Evolutionary conservation across 352 stramenopile genomes (phyloP).

Genomic region (Globisporangium middletonii): DNA sequence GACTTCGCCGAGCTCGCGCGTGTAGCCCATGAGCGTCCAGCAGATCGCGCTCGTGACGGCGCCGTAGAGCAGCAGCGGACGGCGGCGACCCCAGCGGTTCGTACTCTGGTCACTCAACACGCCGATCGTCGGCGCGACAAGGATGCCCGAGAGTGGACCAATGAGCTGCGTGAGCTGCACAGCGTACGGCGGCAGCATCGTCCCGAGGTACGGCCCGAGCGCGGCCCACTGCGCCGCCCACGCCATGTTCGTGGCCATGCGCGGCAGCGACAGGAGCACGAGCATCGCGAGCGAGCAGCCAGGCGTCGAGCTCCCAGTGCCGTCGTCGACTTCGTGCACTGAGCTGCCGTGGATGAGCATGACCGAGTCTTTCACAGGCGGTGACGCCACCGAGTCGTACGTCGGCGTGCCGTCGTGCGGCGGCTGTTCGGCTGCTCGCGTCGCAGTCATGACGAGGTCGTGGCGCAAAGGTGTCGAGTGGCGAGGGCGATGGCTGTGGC

Average conservation of each 20-base stretch:
- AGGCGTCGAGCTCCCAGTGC: too few species aligned
- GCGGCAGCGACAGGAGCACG: constrained; percentile 54
- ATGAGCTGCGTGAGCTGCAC: constrained; percentile 76
- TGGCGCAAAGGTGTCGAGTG: too few species aligned
- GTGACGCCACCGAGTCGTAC: constrained; percentile 30
- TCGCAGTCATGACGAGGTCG: too few species aligned
- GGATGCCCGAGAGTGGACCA: constrained; percentile 57
- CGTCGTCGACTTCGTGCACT: constrained; percentile 10
- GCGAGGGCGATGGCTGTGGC: neutral
- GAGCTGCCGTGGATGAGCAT: constrained; percentile 15
- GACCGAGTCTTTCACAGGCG: constrained; percentile 15
- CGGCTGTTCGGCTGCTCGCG: constrained; percentile 13
- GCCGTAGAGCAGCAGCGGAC: constrained; percentile 55
- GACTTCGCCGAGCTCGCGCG: constrained; percentile 46
- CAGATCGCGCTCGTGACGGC: constrained; percentile 54
- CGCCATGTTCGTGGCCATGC: constrained; percentile 76
- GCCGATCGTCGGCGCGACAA: constrained; percentile 61
- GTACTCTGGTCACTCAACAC: constrained; percentile 58
- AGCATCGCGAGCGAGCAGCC: constrained; percentile 62
- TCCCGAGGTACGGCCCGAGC: constrained; percentile 60
- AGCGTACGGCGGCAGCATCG: constrained; percentile 53
- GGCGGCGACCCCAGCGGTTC: constrained; percentile 51
- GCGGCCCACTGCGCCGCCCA: constrained; percentile 76
- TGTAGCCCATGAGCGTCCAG: constrained; percentile 71
- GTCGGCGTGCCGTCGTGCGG: constrained; percentile 34